Base-by-base conservation (phyloP, 768 basidiomycete species). In the Thelephora aurantiotincta region DNA sequence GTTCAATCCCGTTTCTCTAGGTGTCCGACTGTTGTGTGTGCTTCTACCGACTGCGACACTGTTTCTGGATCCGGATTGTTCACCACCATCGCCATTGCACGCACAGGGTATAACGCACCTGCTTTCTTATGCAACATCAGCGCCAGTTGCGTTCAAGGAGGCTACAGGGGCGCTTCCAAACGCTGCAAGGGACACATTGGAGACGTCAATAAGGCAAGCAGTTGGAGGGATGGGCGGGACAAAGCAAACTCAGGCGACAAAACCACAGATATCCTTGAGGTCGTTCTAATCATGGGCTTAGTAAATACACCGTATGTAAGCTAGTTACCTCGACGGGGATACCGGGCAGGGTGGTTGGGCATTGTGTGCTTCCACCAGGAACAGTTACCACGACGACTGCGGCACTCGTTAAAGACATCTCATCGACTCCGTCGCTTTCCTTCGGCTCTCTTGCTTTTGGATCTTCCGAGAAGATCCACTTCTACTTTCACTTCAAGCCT, bases 61-160 rank as follows among this genome's bases (percentile, higher is more conserved):
- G 18, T 66, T 92, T 1, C 71, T 94, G 16, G 70, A 79, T 26
- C 74, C 73, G 30, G 61, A 68, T 6, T 66, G 65, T 48, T 57
- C 59, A 11, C 58, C 71, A 0, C 60, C 72, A 2, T 58, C 72
- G 0, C 64, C 67, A 0, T 55, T 80, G 6, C 79, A 80, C 45
- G 56, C 70, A 0, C 74, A 78, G 50, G 77, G 78, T 2, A 70
- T 87, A 18, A 60, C 72, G 2, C 81, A 88, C 45, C 61, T 96
- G 1, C 63, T 97, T 23, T 63, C 69, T 1, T 80, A 87, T 49
- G 91, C 91, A 0, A 72, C 82, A 0, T 63, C 72, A 0, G 75
- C 80, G 2, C 84, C 93, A 0, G 59, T 65, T 3, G 74, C 82
- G 11, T 97, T 97, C 74, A 90, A 87, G 60, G 87, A 90, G 41